These are phyloP conservation scores for Debaryomycetaceae sp. DNA, from an alignment of 1,139 yeast genomes.

Conservation along the genomic window DNA sequence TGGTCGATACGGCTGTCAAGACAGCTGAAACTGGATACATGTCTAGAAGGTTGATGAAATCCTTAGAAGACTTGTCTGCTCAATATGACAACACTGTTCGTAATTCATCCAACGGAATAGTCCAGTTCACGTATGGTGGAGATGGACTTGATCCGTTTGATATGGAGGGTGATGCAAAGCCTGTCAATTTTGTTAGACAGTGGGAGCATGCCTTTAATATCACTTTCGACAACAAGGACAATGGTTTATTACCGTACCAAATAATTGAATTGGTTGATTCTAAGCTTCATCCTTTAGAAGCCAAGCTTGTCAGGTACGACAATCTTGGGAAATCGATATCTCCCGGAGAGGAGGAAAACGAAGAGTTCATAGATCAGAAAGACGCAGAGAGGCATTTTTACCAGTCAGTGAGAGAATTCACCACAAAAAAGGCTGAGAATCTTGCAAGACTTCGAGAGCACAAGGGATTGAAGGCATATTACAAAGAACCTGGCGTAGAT, in stretches of 20 bases:
- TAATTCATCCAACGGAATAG: conserved; percentile 93
- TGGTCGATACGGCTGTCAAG: conserved; percentile 98
- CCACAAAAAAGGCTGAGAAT: conserved; percentile 51
- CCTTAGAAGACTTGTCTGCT: conserved; percentile 91
- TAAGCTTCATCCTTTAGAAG: conserved; percentile 60
- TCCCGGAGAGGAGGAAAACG: conserved; percentile 38
- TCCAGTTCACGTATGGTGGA: conserved; percentile 97
- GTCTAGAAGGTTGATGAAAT: conserved; percentile 98
- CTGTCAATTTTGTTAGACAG: conserved; percentile 88
- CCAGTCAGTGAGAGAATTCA: conserved; percentile 64
- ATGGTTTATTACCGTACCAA: conserved; percentile 69
- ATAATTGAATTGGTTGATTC: conserved; percentile 53
- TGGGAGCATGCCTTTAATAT: conserved; percentile 90
- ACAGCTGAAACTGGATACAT: conserved; percentile 99
- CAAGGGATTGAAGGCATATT: conserved; percentile 38
- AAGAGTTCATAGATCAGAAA: conserved; percentile 69
- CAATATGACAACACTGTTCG: conserved; percentile 94
- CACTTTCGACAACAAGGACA: conserved; percentile 56
- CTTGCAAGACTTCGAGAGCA: conserved; percentile 58
- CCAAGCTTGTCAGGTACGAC: conserved; percentile 60
- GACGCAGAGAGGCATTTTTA: conserved; percentile 88
- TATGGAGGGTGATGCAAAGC: conserved; percentile 98
- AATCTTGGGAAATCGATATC: conserved; percentile 61
- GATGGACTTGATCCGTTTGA: conserved; percentile 98
- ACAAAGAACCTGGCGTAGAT: conserved; percentile 39